These are phyloP conservation scores for Gastroboletus turbinatus DNA, from an alignment of 1,284 basidiomycete species.

Conservation along the genomic window DNA sequence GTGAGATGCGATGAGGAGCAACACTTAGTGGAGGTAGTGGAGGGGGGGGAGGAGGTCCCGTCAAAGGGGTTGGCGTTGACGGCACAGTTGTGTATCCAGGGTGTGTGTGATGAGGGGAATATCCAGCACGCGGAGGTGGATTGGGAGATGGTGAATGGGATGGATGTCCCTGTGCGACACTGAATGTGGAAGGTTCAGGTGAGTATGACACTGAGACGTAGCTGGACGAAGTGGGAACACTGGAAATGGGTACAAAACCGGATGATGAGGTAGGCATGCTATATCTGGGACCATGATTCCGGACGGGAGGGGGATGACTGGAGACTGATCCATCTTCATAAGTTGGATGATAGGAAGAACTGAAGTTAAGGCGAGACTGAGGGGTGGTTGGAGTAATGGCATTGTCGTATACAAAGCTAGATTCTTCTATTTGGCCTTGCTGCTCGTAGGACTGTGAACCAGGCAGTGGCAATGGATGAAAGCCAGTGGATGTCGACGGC, in stretches of 20 bases:
- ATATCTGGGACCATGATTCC: slow-evolving; percentile 54
- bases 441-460: slow-evolving; percentile 34
- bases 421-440: slow-evolving; percentile 20
- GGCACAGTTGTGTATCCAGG: slow-evolving; percentile 18
- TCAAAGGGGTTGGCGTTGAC: slow-evolving; percentile 10
- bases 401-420: slow-evolving; percentile 37
- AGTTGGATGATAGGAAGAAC: slow-evolving; percentile 48
- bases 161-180: slow-evolving; percentile 40
- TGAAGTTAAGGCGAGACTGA: slow-evolving; percentile 35
- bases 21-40: slow-evolving; percentile 22
- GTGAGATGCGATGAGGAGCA: slow-evolving; percentile 23
- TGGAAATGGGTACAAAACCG: slow-evolving; percentile 58
- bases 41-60: slow-evolving; percentile 4
- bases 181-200: slow-evolving; percentile 51
- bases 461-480: slow-evolving; percentile 31
- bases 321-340: slow-evolving; percentile 46
- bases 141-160: slow-evolving; percentile 26
- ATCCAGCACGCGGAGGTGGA: slow-evolving; percentile 15
- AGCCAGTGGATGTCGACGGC: slow-evolving; percentile 43
- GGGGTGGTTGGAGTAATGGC: slow-evolving; percentile 38
- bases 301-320: slow-evolving; percentile 37
- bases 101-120: slow-evolving; percentile 38
- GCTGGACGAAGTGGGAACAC: slow-evolving; percentile 24
- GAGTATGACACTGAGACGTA: slow-evolving; percentile 36
- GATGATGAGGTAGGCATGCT: slow-evolving; percentile 66